Evolutionary conservation across 352 stramenopile genomes (phyloP).

Genomic region (Globisporangium camurandrum): DNA sequence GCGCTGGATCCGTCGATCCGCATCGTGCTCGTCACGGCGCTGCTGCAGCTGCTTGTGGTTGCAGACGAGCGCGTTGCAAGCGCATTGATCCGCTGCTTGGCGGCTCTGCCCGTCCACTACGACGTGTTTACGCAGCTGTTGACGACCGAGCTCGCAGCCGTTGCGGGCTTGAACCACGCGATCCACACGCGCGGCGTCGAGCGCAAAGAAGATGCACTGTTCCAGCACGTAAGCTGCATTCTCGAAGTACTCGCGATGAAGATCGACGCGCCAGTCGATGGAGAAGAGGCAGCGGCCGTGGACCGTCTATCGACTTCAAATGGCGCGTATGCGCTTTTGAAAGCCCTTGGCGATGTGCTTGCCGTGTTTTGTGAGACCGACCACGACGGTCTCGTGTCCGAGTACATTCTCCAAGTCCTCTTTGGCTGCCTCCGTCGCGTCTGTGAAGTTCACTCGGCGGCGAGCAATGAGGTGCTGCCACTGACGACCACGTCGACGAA

Average conservation of each 20-base stretch:
- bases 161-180: not conserved
- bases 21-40: slow-evolving; percentile 31
- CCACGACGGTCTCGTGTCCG: slow-evolving; percentile 46
- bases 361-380: slow-evolving; percentile 44
- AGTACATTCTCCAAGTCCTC: slow-evolving; percentile 78
- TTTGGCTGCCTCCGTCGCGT: slow-evolving; percentile 70
- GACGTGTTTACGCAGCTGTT: slow-evolving; percentile 50
- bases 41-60: slow-evolving; percentile 55
- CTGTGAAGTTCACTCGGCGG: slow-evolving; percentile 33
- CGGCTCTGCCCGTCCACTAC: slow-evolving; percentile 39
- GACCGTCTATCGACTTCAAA: too few relatives aligned
- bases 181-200: not conserved
- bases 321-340: slow-evolving; percentile 34
- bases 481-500: slow-evolving; percentile 2
- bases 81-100: slow-evolving; percentile 45
- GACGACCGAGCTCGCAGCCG: slow-evolving; percentile 24
- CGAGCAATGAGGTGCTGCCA: not conserved
- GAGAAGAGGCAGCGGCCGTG: slow-evolving; percentile 17
- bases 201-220: slow-evolving; percentile 9
- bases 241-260: slow-evolving; percentile 75
- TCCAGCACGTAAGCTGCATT: slow-evolving; percentile 59
- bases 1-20: slow-evolving; percentile 43
- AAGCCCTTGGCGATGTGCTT: slow-evolving; percentile 49
- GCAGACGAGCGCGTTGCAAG: slow-evolving; percentile 51
- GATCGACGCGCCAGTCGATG: too few relatives aligned